These are phyloP conservation scores for Cyclocybe aegerita DNA, from an alignment of 768 basidiomycete genomes.

Conservation along the genomic window DNA sequence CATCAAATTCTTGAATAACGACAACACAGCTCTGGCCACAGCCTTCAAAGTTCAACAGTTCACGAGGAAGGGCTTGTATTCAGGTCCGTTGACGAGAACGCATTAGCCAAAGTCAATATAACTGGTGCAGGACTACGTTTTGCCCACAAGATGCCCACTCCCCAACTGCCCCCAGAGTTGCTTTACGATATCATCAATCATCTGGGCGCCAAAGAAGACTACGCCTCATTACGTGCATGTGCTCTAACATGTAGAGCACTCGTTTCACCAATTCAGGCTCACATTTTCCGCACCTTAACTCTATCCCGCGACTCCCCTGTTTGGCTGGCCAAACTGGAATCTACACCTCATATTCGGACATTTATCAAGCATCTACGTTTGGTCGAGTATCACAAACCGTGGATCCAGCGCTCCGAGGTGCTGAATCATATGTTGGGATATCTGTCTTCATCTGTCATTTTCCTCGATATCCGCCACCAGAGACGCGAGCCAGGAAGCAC, in stretches of 20 bases:
- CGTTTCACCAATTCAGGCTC: background rate
- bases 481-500: background rate
- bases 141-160: background rate
- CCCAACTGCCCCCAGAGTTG: conserved; percentile 1
- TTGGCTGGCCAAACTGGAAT: background rate
- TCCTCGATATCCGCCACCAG: conserved; percentile 11
- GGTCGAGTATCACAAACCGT: conserved; percentile 8
- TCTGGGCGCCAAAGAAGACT: background rate
- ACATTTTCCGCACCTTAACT: background rate
- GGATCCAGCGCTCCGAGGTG: conserved; percentile 11
- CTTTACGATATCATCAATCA: background rate
- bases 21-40: too few species aligned
- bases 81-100: too few species aligned
- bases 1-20: too few species aligned
- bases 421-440: conserved; percentile 3
- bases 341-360: conserved; percentile 3
- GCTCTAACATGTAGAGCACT: background rate
- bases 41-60: too few species aligned
- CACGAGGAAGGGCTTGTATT: too few species aligned
- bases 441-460: conserved; percentile 7
- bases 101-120: too few species aligned
- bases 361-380: conserved; percentile 10
- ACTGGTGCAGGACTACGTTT: too few species aligned
- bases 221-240: background rate
- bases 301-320: background rate